Conservation (phyloP, 768 basidiomycete species). For the Cyclocybe cylindracea region DNA sequence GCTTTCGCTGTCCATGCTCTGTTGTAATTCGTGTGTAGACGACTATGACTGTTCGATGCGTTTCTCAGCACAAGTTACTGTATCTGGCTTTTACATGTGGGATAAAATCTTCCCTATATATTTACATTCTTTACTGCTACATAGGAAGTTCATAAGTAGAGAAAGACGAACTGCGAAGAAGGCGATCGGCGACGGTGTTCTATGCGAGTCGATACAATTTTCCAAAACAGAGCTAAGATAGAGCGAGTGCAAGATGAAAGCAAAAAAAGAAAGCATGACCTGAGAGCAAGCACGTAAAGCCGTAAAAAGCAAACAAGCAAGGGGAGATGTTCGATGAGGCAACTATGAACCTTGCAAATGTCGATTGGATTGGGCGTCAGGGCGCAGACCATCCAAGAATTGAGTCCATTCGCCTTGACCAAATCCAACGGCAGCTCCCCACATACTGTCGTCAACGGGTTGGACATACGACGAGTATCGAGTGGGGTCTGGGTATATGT, state of each 20-base stretch:
- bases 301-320: conserved; percentile 15
- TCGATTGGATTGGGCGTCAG: conserved; percentile 34
- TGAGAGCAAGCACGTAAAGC: conserved; percentile 3
- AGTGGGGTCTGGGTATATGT: conserved; percentile 37
- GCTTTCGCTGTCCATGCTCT: background rate
- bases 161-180: background rate
- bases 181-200: background rate
- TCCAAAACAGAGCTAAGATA: conserved; percentile 15
- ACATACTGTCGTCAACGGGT: conserved; percentile 67
- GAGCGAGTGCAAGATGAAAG: conserved; percentile 20
- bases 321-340: conserved; percentile 13
- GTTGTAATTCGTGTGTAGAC: conserved; percentile 1
- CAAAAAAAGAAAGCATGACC: conserved; percentile 13
- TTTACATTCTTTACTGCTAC: conserved; percentile 36
- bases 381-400: conserved; percentile 64
- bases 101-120: conserved; percentile 36
- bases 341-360: conserved; percentile 36
- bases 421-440: conserved; percentile 75
- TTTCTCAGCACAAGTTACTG: conserved; percentile 9
- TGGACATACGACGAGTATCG: conserved; percentile 50
- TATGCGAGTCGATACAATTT: conserved; percentile 15
- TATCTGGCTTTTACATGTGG: conserved; percentile 42
- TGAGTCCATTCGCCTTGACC: conserved; percentile 75
- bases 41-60: background rate
- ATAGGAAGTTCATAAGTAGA: conserved; percentile 9